Percentiles rank a stretch among this genome's conserved stretches.
These are phyloP conservation scores for Podila epicladia DNA, from an alignment of 192 early-diverging fungal species.

Conservation along the genomic window DNA sequence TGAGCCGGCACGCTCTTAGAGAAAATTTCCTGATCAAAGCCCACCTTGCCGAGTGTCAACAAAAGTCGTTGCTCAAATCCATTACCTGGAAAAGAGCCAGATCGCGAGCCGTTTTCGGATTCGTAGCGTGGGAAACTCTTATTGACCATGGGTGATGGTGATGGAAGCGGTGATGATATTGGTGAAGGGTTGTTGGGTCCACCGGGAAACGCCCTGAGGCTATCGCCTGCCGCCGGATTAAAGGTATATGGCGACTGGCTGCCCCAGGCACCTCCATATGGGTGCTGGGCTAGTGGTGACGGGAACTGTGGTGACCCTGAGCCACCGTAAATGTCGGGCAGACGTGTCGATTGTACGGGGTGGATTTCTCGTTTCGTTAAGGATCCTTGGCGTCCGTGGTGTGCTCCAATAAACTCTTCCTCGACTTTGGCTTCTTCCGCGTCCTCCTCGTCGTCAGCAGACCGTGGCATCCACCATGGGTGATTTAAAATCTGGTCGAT, in stretches of 20 bases:
- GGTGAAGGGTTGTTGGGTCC: slow-evolving; percentile 26
- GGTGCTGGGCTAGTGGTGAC: slow-evolving; percentile 28
- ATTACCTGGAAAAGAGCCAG: slow-evolving; percentile 47
- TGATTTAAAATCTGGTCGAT: slow-evolving; percentile 74
- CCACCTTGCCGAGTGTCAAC: slow-evolving; percentile 56
- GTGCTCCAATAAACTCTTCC: slow-evolving; percentile 28
- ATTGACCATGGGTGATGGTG: slow-evolving; percentile 41
- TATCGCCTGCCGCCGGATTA: slow-evolving; percentile 23
- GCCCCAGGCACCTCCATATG: slow-evolving; percentile 24
- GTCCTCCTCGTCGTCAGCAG: slow-evolving; percentile 41
- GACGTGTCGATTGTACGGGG: slow-evolving; percentile 19
- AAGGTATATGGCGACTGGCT: slow-evolving; percentile 42
- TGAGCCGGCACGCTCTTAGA: slow-evolving; percentile 63
- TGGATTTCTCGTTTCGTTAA: slow-evolving; percentile 39
- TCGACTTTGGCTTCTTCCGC: slow-evolving; percentile 7
- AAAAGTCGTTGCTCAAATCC: slow-evolving; percentile 59
- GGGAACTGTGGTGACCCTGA: slow-evolving; percentile 30
- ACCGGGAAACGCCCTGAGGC: slow-evolving; percentile 43
- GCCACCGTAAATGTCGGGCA: slow-evolving; percentile 9
- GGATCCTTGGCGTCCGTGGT: slow-evolving; percentile 39
- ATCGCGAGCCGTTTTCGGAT: slow-evolving; percentile 9
- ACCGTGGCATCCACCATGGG: slow-evolving; percentile 63
- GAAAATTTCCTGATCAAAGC: slow-evolving; percentile 67
- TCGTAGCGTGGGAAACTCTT: slow-evolving; percentile 42
- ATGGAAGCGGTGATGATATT: slow-evolving; percentile 34